Conservation (phyloP, 2,329 filamentous ascomycete genomes). For the Pleoardoris graminearum region DNA sequence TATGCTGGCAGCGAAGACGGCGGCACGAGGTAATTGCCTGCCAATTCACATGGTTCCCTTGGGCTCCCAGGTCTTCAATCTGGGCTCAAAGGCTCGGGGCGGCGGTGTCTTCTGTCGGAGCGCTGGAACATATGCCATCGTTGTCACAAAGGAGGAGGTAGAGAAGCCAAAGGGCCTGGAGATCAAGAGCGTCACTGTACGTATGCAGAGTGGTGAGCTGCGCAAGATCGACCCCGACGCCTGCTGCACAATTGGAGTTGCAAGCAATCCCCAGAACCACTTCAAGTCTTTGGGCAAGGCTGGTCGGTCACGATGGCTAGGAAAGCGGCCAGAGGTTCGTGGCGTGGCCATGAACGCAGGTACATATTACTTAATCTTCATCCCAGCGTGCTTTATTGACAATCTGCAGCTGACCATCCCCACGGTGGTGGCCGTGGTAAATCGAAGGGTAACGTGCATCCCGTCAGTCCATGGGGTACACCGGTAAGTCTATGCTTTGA, state of each 20-base stretch:
- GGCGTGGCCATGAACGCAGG: constrained; percentile 98
- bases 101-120: constrained; percentile 91
- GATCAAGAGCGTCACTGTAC: constrained; percentile 78
- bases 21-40: constrained; percentile 90
- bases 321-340: constrained; percentile 91
- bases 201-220: constrained; percentile 90
- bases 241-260: constrained; percentile 90
- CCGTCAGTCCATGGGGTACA: constrained; percentile 94
- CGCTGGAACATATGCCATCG: constrained; percentile 86
- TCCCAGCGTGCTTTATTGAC: constrained; percentile 17
- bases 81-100: constrained; percentile 72
- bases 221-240: constrained; percentile 88
- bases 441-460: constrained; percentile 96
- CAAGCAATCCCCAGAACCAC: constrained; percentile 91
- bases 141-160: constrained; percentile 82
- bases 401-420: constrained; percentile 76
- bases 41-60: constrained; percentile 95
- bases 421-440: constrained; percentile 99
- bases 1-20: constrained; percentile 92
- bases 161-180: constrained; percentile 63
- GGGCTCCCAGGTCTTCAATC: constrained; percentile 89
- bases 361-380: constrained; percentile 38
- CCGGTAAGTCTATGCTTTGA: constrained; percentile 69
- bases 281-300: constrained; percentile 93
- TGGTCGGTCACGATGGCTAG: constrained; percentile 88